Evolutionary conservation across 805 yeast genomes (phyloP), one percentile per base, ranked within the genome.

Genomic region (Schwanniomyces vanrijiae): DNA sequence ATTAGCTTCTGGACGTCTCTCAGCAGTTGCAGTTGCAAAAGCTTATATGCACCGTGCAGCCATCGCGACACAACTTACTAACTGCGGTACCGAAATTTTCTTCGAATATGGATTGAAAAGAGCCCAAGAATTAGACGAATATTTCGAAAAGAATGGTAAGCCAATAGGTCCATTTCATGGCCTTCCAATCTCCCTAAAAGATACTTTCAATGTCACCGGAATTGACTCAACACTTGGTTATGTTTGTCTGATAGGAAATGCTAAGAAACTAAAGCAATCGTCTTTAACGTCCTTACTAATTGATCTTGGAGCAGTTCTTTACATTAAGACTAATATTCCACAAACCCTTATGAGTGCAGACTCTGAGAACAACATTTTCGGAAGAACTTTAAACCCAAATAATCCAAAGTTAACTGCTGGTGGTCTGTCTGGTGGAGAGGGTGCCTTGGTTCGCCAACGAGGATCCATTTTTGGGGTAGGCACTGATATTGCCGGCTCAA

Each of bases 21-120:
- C 73, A 2, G 59, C 84, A 1, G 60, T 63, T 1, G 73, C 75
- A 35, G 82, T 82, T 2, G 66, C 79, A 1, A 61, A 60, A 7
- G 86, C 87, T 1, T 82, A 76, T 59, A 75, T 81, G 49, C 82
- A 82, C 55, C 61, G 87, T 39, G 80, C 86, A 3, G 74, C 81
- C 2, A 62, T 80, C 16, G 83, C 83, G 0, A 84, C 80, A 50
- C 86, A 82, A 54, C 62, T 82, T 49, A 58, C 63, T 25, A 68
- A 70, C 44, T 73, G 77, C 51, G 58, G 66, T 29, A 53, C 64
- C 9, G 77, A 73, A 44, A 65, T 73, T 10, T 54, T 62, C 56
- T 58, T 66, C 55, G 68, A 62, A 20, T 61, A 58, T 21, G 68
- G 62, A 0, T 38, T 64, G 13, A 37, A 49, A 37, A 51, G 44